A percentile compares a stretch with the other conserved stretches of the same genome.
These are phyloP conservation scores for Claviceps sp. DNA, from an alignment of 2,329 filamentous ascomycete species.

Conservation along the genomic window DNA sequence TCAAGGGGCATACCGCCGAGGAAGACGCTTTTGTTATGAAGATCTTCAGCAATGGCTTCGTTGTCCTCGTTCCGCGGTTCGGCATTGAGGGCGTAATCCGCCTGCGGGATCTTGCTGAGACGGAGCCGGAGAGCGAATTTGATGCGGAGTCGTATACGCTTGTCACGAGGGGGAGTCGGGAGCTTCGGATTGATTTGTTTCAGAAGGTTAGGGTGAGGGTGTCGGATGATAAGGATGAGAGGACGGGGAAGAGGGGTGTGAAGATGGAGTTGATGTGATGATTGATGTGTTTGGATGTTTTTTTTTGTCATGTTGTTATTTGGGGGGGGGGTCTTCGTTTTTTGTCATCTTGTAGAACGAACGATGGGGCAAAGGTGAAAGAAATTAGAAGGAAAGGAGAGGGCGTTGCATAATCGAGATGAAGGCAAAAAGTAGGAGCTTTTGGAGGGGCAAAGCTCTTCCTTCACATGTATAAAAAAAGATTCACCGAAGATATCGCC, in stretches of 20 bases:
- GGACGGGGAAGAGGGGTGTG: constrained; percentile 87
- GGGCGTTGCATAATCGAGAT: too few relatives aligned
- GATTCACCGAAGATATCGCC: too few relatives aligned
- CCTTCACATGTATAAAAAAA: too few relatives aligned
- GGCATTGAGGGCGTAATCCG: constrained; percentile 89
- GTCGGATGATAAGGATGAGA: constrained; percentile 84
- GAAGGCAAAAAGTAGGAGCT: too few relatives aligned
- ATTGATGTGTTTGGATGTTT: too few relatives aligned
- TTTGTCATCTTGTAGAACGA: too few relatives aligned
- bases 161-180: constrained; percentile 40
- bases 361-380: too few relatives aligned
- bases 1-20: constrained; percentile 62
- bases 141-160: constrained; percentile 79
- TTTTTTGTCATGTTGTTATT: too few relatives aligned
- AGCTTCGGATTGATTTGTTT: constrained; percentile 66
- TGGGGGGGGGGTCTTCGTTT: too few relatives aligned
- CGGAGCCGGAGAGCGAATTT: constrained; percentile 68
- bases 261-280: constrained; percentile 49
- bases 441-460: too few relatives aligned
- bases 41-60: constrained; percentile 93
- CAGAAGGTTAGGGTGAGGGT: constrained; percentile 83
- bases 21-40: constrained; percentile 96
- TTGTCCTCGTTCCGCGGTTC: constrained; percentile 90
- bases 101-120: constrained; percentile 65
- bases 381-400: too few relatives aligned